Evolutionary conservation across 2,329 filamentous ascomycete genomes (phyloP).

Genomic region (Dothistroma pini): DNA sequence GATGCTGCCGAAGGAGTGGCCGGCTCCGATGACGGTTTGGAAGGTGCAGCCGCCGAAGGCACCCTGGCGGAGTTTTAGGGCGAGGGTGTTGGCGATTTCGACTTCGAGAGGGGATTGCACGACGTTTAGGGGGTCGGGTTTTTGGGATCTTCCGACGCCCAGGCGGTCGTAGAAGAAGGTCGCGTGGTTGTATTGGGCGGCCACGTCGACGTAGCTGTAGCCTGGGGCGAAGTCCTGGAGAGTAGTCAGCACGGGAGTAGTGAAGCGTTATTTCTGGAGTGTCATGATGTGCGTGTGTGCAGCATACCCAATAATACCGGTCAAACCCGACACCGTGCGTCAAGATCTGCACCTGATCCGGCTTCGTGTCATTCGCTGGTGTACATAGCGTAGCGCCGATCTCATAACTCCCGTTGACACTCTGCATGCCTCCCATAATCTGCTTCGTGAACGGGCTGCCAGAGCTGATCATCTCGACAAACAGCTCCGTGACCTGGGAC

Average conservation of each 20-base stretch:
- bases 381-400: conserved; percentile 15
- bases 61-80: conserved; percentile 31
- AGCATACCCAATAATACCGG: conserved; percentile 28
- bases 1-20: conserved; percentile 40
- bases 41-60: conserved; percentile 31
- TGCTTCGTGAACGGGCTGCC: conserved; percentile 10
- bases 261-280: not conserved
- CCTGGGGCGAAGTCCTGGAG: conserved; percentile 35
- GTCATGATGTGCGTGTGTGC: not conserved
- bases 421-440: conserved; percentile 15
- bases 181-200: conserved; percentile 37
- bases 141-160: conserved; percentile 37
- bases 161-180: conserved; percentile 45
- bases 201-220: conserved; percentile 43
- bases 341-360: conserved; percentile 37
- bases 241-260: not conserved
- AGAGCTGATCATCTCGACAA: conserved; percentile 11
- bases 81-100: conserved; percentile 37
- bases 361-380: conserved; percentile 14
- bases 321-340: conserved; percentile 43
- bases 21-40: conserved; percentile 39
- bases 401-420: conserved; percentile 14
- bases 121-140: conserved; percentile 38
- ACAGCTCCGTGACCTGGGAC: conserved; percentile 29
- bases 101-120: conserved; percentile 40